Base-by-base conservation (phyloP, 257 asterid genomes). In the Nicotiana tomentosiformis region DNA sequence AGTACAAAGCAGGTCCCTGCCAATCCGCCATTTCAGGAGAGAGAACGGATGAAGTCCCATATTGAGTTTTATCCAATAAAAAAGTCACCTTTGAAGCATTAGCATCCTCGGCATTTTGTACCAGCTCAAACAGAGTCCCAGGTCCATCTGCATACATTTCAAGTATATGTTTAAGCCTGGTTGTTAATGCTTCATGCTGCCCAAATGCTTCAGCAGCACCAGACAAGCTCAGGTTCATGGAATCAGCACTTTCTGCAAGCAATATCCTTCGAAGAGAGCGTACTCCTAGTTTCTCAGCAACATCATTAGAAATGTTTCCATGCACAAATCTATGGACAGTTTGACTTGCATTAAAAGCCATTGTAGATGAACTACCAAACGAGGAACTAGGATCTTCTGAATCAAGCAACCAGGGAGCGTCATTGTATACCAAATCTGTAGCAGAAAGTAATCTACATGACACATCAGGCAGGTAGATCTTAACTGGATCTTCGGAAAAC, bases 111-210 rank as follows among this genome's bases (percentile, higher is more conserved):
- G 99, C 99, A 84, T 95, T 95, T 85, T 94, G 99, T 66, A 95
- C 98, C 84, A 95, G 89, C 92, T 95, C 99, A 86, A 95, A 95
- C 67, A 95, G 95, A 87, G 93, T 90, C 29, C 92, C 92, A 66
- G 99, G 99, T 62, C 99, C 99, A 86, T 95, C 99, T 43, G 99
- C 97, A 89, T 95, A 95, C 99, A 95, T 93, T 88, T 95, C 99
- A 83, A 95, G 97, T 86, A 95, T 95, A 89, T 95, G 99, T 84
- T 92, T 90, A 81, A 95, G 97, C 84, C 99, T 92, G 77, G 99
- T 95, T 65, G 99, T 95, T 88, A 95, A 88, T 65, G 97, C 93
- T 87, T 95, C 99, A 87, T 95, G 99, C 87, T 95, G 99, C 77
- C 99, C 99, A 90, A 95, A 95, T 72, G 99, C 99, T 88, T 95